These are phyloP conservation scores for Paspalum notatum DNA, from an alignment of 176 grass and related monocot species.

Conservation along the genomic window DNA sequence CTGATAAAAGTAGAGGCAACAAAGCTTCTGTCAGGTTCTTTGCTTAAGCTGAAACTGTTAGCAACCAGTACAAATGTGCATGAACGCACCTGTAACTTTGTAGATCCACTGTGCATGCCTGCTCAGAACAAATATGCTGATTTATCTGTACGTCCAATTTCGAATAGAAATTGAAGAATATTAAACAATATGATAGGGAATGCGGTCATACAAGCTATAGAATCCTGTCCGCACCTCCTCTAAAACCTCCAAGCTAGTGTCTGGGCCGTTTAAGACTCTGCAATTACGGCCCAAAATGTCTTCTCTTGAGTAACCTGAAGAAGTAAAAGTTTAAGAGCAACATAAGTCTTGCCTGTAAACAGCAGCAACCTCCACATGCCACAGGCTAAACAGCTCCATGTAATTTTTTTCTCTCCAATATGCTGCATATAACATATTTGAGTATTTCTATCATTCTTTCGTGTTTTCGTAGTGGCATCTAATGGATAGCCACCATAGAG, in stretches of 20 bases:
- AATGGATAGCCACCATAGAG: background rate
- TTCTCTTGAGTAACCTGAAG: slow-evolving; percentile 82
- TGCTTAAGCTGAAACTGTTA: slow-evolving; percentile 1
- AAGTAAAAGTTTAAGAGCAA: slow-evolving; percentile 13
- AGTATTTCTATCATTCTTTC: background rate
- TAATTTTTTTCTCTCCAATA: background rate
- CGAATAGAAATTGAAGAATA: slow-evolving; percentile 19
- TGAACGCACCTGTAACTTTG: slow-evolving; percentile 74
- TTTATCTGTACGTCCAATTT: slow-evolving; percentile 66
- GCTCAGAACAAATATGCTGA: slow-evolving; percentile 63
- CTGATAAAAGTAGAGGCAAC: slow-evolving; percentile 48
- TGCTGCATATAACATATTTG: slow-evolving; percentile 5
- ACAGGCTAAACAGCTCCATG: background rate
- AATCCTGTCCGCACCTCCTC: slow-evolving; percentile 62
- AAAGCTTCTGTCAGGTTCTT: slow-evolving; percentile 30
- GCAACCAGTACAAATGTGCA: slow-evolving; percentile 12
- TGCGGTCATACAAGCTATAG: slow-evolving; percentile 20
- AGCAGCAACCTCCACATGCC: background rate
- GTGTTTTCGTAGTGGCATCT: background rate
- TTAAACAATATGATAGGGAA: slow-evolving; percentile 8
- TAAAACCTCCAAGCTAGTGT: slow-evolving; percentile 67
- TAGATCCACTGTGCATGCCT: slow-evolving; percentile 71
- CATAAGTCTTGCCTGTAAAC: slow-evolving; percentile 11
- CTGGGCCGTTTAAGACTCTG: slow-evolving; percentile 79
- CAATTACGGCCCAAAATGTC: slow-evolving; percentile 82